Conservation (phyloP, 208 protist species). For the Acanthamoeba triangularis region DNA sequence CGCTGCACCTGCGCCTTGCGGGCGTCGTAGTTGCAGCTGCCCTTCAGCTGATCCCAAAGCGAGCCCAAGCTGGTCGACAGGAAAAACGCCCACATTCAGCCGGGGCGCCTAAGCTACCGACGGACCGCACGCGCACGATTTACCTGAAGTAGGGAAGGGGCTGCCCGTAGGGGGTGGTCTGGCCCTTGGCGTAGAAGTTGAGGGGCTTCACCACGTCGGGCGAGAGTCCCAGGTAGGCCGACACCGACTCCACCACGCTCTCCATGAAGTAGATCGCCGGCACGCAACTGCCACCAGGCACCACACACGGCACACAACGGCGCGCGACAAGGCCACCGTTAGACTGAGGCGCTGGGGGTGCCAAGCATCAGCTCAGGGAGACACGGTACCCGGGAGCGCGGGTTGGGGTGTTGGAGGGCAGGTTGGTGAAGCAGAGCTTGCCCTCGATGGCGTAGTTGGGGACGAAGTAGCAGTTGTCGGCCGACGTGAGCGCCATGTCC, state of each 20-base stretch:
- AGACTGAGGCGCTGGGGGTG: conserved; percentile 76
- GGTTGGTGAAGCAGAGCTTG: conserved; percentile 91
- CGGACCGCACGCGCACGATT: not conserved
- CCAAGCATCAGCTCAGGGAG: too few species aligned
- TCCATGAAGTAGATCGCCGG: conserved; percentile 82
- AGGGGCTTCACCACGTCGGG: conserved; percentile 36
- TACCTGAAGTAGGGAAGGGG: conserved; percentile 38
- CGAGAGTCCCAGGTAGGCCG: conserved; percentile 37
- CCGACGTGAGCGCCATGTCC: not conserved
- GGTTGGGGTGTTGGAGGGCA: conserved; percentile 92
- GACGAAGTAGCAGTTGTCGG: conserved; percentile 93
- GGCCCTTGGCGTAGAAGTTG: conserved; percentile 91
- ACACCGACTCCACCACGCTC: conserved; percentile 88
- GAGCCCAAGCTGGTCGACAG: not conserved
- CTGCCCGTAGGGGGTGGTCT: conserved; percentile 87
- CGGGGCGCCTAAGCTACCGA: not conserved
- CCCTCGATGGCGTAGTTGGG: conserved; percentile 89
- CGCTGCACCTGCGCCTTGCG: not conserved
- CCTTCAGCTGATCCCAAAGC: not conserved
- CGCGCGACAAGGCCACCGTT: not conserved
- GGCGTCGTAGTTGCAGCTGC: conserved; percentile 5
- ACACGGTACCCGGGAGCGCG: conserved; percentile 93
- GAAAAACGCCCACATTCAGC: not conserved
- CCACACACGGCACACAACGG: not conserved
- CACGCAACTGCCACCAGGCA: not conserved